A percentile compares a stretch with the other conserved stretches of the same genome.
phyloP scores from a whole-genome alignment of 305 asterid genomes.

The Coffea humblotiana region DNA sequence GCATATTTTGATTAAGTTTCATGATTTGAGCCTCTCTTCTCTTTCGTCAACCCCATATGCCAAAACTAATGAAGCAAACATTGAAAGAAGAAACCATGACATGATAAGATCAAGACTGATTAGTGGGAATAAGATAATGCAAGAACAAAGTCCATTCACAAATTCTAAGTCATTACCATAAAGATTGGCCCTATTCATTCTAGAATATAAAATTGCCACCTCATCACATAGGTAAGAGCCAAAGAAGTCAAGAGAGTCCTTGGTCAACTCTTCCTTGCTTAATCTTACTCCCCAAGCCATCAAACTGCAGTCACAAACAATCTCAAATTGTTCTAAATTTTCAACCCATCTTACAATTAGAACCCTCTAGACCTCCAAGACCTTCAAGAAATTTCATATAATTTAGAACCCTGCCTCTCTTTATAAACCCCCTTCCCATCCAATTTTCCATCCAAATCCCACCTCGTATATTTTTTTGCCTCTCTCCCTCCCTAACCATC shows the following conservation, averaged over 20 bases:
- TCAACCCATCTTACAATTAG: constrained; percentile 29
- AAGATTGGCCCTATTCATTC: constrained; percentile 18
- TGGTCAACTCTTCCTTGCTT: constrained; percentile 33
- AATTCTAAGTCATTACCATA: background rate
- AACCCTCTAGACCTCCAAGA: constrained; percentile 40
- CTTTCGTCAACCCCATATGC: background rate
- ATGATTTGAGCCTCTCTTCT: background rate
- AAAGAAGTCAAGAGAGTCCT: background rate
- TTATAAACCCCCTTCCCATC: constrained; percentile 25
- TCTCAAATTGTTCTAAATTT: constrained; percentile 27
- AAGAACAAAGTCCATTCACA: background rate
- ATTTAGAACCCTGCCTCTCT: background rate
- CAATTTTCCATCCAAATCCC: constrained; percentile 24
- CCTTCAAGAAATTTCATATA: constrained; percentile 8
- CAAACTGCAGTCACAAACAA: background rate
- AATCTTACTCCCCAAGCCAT: constrained; percentile 37
- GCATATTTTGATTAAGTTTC: background rate
- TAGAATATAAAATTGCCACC: constrained; percentile 32
- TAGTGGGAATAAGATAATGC: background rate
- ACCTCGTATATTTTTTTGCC: background rate
- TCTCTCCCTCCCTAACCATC: background rate
- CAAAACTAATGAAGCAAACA: no score
- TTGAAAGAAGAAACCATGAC: background rate
- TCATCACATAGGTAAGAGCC: constrained; percentile 26
- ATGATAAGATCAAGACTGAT: background rate